Conservation (phyloP, 768 basidiomycete species). For the Lactifluus piperatus region DNA sequence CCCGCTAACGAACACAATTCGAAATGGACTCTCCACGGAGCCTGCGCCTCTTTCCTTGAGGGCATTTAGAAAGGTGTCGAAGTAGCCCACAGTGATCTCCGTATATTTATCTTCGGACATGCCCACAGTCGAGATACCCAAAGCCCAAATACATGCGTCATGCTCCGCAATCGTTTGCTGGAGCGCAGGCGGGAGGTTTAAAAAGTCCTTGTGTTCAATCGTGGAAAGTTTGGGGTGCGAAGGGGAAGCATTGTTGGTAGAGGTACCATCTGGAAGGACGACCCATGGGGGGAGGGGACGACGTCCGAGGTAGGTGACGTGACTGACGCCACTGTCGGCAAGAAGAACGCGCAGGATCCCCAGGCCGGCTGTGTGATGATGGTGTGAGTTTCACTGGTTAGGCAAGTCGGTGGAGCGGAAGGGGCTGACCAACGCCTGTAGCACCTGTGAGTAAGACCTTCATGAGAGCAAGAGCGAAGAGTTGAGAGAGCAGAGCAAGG, state of each 20-base stretch:
- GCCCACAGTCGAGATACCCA: conserved; percentile 17
- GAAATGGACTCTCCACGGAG: conserved; percentile 20
- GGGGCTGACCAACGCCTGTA: conserved; percentile 16
- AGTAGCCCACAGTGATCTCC: conserved; percentile 24
- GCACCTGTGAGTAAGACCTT: conserved; percentile 19
- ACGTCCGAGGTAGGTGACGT: conserved; percentile 23
- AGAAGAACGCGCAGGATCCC: conserved; percentile 20
- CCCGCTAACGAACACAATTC: conserved; percentile 25
- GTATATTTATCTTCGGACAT: conserved; percentile 18
- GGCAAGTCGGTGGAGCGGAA: not conserved
- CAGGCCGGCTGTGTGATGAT: conserved; percentile 20
- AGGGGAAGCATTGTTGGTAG: not conserved
- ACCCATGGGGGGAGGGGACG: conserved; percentile 22
- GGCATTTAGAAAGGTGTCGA: conserved; percentile 10
- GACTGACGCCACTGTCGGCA: conserved; percentile 14
- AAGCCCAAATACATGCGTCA: conserved; percentile 25
- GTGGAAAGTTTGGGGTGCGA: conserved; percentile 20
- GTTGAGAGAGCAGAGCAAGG: no score
- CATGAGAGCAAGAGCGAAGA: not conserved
- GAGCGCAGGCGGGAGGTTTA: conserved; percentile 16
- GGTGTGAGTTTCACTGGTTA: not conserved
- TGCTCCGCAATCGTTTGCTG: conserved; percentile 18
- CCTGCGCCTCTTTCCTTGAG: conserved; percentile 17
- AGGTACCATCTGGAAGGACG: conserved; percentile 8
- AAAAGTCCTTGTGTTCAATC: conserved; percentile 20